Percentiles rank a stretch among this genome's conserved stretches.
phyloP scores from a whole-genome alignment of 2,329 filamentous ascomycete genomes.

The Alternaria atra region DNA sequence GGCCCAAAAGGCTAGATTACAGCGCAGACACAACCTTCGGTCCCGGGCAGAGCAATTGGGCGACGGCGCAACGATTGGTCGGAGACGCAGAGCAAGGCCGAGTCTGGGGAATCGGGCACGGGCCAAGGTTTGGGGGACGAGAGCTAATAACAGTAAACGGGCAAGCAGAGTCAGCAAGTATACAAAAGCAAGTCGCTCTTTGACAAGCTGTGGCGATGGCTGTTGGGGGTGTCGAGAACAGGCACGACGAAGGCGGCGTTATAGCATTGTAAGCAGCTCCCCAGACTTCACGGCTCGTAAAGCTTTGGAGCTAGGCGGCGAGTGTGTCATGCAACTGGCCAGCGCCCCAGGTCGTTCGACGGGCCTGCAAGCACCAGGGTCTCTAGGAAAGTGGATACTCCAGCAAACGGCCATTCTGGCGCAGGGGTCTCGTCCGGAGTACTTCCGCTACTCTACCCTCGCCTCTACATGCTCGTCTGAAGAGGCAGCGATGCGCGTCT shows the following conservation, averaged over 20 bases:
- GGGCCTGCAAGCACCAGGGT: conserved; percentile 30
- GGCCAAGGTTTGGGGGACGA: conserved; percentile 25
- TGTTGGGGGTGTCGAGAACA: conserved; percentile 7
- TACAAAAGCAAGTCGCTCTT: conserved; percentile 11
- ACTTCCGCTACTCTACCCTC: conserved; percentile 17
- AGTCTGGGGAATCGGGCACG: conserved; percentile 25
- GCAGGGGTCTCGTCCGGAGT: conserved; percentile 29
- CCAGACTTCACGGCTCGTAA: conserved; percentile 36
- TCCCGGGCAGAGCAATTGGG: conserved; percentile 36
- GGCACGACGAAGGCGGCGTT: conserved; percentile 24
- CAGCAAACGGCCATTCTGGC: conserved; percentile 33
- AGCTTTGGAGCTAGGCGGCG: conserved; percentile 16
- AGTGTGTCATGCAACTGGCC: conserved; percentile 39
- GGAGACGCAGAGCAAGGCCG: conserved; percentile 13
- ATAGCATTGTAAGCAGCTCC: conserved; percentile 41
- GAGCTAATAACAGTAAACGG: conserved; percentile 2
- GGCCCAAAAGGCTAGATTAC: conserved; percentile 34
- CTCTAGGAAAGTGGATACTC: conserved; percentile 23
- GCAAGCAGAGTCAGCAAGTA: conserved; percentile 6
- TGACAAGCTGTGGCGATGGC: conserved; percentile 28
- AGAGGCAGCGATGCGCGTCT: conserved; percentile 16
- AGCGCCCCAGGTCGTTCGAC: conserved; percentile 26
- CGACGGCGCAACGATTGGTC: conserved; percentile 41
- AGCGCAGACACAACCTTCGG: conserved; percentile 40
- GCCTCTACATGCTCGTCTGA: conserved; percentile 18